Base-by-base conservation (phyloP, 176 grass and related monocot genomes). In the Avena insularis region DNA sequence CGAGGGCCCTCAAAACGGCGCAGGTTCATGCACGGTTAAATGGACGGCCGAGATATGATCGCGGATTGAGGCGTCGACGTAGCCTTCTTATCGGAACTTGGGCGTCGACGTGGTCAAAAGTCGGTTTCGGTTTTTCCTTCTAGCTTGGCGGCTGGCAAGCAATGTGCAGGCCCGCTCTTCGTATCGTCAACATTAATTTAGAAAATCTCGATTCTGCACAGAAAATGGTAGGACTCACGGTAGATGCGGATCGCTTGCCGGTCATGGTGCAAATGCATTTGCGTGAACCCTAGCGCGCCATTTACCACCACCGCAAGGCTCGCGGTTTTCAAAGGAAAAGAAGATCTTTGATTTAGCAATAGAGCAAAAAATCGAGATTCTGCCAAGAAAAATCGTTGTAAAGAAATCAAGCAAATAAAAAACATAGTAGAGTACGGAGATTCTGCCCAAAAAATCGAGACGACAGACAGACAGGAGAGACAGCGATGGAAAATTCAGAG, bases 111-210 rank as follows among this genome's bases (percentile, higher is more conserved):
- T 75, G 6, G 3, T 53, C 27, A 54, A 83, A 58, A 55, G 12
- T 54, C 59, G 12, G 17, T 38, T 65, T 16, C 17, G 36, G 23
- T 25, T n/a, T 84, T 6, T 40, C 38, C 43, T 77, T 64, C 71
- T 40, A 65, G 45, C 45, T 65, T 53, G 83, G 83, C 83, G 46
- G 83, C 83, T 11, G 71, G 31, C 31, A 66, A 9, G 14, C 21
- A 64, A 47, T 9, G 78, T 47, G 20, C 70, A 47, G 20, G 23
- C 23, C 23, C 31, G 23, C 61, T 64, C 4, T 12, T 2, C 4
- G 64, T 8, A 67, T 67, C 64, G 13, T 35, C 5, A 67, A 67
- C 55, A 58, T 61, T 61, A 61, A 61, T 61, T 61, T 61, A 61
- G 58, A 54, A 61, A 61, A 61, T 23, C 58, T 61, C 20, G 20